Conservation (phyloP, 108 stramenopile genomes). For the Fragilaria crotonensis region DNA sequence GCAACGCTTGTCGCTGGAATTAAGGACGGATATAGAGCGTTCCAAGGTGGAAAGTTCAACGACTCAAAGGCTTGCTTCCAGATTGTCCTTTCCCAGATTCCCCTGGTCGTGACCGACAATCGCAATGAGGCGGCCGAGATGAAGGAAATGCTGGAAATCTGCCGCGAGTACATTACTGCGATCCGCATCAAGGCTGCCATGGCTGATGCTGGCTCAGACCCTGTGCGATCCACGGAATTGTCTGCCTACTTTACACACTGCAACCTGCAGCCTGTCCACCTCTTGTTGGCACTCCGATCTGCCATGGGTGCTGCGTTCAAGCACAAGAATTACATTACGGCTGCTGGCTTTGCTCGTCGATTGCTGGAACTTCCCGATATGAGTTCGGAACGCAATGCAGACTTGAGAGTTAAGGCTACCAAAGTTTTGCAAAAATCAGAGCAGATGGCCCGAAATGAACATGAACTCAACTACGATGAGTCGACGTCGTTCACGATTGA, state of each 20-base stretch:
- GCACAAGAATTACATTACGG: slow-evolving; percentile 94
- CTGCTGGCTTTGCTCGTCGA: slow-evolving; percentile 95
- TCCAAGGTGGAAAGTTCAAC: slow-evolving; percentile 94
- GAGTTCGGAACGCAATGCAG: slow-evolving; percentile 88
- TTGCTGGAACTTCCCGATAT: slow-evolving; percentile 96
- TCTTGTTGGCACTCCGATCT: slow-evolving; percentile 91
- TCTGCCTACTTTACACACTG: slow-evolving; percentile 99
- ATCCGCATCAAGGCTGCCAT: slow-evolving; percentile 92
- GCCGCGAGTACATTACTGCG: slow-evolving; percentile 95
- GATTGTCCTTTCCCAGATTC: slow-evolving; percentile 77
- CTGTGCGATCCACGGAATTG: slow-evolving; percentile 90
- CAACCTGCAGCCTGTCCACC: slow-evolving; percentile 94
- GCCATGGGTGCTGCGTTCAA: slow-evolving; percentile 99
- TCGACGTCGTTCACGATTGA: slow-evolving; percentile 90
- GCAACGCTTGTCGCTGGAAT: slow-evolving; percentile 70
- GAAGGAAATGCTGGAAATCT: slow-evolving; percentile 90
- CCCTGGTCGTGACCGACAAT: slow-evolving; percentile 78
- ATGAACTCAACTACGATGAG: slow-evolving; percentile 94
- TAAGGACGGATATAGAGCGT: slow-evolving; percentile 82
- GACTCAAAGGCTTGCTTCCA: slow-evolving; percentile 74
- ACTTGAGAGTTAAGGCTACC: slow-evolving; percentile 87
- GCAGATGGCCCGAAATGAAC: slow-evolving; percentile 96
- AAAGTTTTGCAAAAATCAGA: slow-evolving; percentile 96
- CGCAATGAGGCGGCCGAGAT: slow-evolving; percentile 83
- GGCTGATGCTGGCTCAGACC: slow-evolving; percentile 48